Conservation (phyloP, 1,139 yeast genomes). For the Taphrina deformans region DNA sequence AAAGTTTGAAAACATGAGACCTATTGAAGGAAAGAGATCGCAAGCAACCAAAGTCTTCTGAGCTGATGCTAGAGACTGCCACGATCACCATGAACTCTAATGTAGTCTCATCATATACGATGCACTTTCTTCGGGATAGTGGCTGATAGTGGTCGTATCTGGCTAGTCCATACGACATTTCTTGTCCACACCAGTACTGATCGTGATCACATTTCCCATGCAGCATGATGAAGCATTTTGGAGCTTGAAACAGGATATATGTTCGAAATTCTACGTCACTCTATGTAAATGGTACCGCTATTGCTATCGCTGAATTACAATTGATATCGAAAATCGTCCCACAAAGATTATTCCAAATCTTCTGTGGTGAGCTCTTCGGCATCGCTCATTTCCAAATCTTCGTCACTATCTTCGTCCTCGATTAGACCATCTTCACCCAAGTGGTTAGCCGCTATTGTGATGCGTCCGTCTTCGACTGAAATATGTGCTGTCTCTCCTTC, state of each 20-base stretch:
- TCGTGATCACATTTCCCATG: background rate
- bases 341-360: slow-evolving; percentile 10
- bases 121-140: background rate
- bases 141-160: background rate
- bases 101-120: no score
- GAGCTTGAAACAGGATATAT: no score
- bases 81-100: no score
- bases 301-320: slow-evolving; percentile 5
- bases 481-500: slow-evolving; percentile 84
- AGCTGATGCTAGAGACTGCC: no score
- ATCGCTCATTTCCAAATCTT: slow-evolving; percentile 56
- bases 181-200: background rate
- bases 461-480: slow-evolving; percentile 54
- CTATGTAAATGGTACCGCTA: background rate
- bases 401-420: slow-evolving; percentile 49
- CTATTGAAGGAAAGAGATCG: background rate
- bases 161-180: background rate
- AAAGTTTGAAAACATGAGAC: slow-evolving; percentile 23
- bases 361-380: slow-evolving; percentile 27
- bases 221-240: no score
- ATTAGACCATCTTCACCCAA: slow-evolving; percentile 53
- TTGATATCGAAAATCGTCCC: background rate
- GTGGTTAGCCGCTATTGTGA: slow-evolving; percentile 84
- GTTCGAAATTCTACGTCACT: no score
- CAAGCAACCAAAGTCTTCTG: no score